These are phyloP conservation scores for Amanita pallidorosea DNA, from an alignment of 768 basidiomycete genomes.

Conservation along the genomic window DNA sequence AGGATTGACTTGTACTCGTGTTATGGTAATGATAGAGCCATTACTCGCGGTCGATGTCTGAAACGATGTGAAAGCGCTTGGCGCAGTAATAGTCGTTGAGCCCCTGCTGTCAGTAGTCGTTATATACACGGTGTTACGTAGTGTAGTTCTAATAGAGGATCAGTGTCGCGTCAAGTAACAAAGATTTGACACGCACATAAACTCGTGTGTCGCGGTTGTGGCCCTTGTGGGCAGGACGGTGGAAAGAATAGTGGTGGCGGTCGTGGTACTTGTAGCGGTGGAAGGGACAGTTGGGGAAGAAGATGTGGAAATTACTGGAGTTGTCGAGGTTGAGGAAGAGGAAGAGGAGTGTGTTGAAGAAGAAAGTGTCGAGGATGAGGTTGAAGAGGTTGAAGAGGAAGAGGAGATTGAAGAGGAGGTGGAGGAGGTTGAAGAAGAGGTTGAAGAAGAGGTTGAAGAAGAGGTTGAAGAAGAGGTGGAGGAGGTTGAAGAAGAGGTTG, in stretches of 20 bases:
- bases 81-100: conserved; percentile 34
- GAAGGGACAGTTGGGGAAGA: conserved; percentile 8
- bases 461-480: conserved; percentile 4
- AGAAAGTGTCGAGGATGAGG: not conserved
- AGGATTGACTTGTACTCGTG: conserved; percentile 57
- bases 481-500: conserved; percentile 1
- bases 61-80: conserved; percentile 46
- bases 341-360: not conserved
- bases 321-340: not conserved
- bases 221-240: conserved; percentile 6
- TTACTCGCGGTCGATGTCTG: conserved; percentile 42
- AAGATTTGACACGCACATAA: conserved; percentile 5
- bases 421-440: conserved; percentile 14
- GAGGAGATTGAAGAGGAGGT: conserved; percentile 7
- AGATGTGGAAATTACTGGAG: not conserved
- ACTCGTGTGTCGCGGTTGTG: conserved; percentile 5
- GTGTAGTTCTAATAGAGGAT: conserved; percentile 33
- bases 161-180: conserved; percentile 11
- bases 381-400: conserved; percentile 5
- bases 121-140: conserved; percentile 40
- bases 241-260: conserved; percentile 11
- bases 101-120: conserved; percentile 54
- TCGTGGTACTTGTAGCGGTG: conserved; percentile 9
- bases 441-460: not conserved
- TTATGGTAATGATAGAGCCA: conserved; percentile 48